Evolutionary conservation across 2,329 filamentous ascomycete species (phyloP), one percentile per base, ranked within the genome.

Genomic region (Cladosporium austrohemisphaericum): DNA sequence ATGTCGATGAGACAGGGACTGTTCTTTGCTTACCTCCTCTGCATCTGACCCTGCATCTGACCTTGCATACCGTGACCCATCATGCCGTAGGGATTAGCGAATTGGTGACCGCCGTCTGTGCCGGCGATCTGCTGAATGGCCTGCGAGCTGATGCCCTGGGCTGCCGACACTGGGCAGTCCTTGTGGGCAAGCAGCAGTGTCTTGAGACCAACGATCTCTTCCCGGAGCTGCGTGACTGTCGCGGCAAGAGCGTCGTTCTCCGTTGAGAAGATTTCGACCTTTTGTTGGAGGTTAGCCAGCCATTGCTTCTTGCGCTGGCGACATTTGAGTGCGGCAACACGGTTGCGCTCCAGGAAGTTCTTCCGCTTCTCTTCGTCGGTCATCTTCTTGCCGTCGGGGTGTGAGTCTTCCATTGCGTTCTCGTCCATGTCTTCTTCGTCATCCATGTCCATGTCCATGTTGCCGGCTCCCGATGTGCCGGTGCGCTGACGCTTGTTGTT

Each of bases 291-390:
- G 59, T 95, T 97, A 25, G 88, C 87, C 51, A 97, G 80, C 93
- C 93, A 98, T 67, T 97, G 93, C 78, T 98, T 98, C 78, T 98
- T 98, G 16, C 93, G 83, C 69, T 98, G 93, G 53, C 93, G 86
- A 70, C 93, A 98, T 66, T 98, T 98, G 52, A 98, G 76, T 3
- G 93, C 93, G 55, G 93, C 93, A 57, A 98, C 90, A 65, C 93
- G 84, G 68, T 98, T 98, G 22, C 93, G 80, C 65, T 98, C 93
- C 2, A 98, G 76, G 69, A 98, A 98, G 67, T 97, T 98, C 73
- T 94, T 95, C 33, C 93, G 81, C 76, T 98, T 98, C 74, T 98
- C 93, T 64, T 97, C 93, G 50, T 97, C 93, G 0, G 91, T 96
- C 89, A 96, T 95, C 75, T 95, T 96, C 68, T 83, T 86, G 33